Conservation (phyloP, 148 eudicot genomes). For the Limonium bicolor region DNA sequence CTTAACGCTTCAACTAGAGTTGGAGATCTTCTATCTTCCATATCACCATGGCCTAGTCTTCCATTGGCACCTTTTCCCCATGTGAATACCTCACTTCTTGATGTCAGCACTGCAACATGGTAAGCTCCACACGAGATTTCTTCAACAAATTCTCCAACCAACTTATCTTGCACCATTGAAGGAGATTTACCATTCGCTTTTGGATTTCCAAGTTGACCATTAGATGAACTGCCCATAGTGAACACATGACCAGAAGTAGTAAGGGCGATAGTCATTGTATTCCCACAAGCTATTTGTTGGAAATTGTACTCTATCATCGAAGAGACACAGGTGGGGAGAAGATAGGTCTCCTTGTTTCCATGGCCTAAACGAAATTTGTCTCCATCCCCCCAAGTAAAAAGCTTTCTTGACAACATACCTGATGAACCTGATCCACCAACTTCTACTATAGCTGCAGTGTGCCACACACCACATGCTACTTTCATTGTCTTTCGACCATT, state of each 20-base stretch:
- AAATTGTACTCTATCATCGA: conserved; percentile 54
- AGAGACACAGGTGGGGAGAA: conserved; percentile 60
- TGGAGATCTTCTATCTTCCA: conserved; percentile 54
- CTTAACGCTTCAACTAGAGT: conserved; percentile 49
- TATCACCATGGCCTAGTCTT: conserved; percentile 63
- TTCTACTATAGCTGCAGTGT: conserved; percentile 80
- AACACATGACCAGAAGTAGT: conserved; percentile 75
- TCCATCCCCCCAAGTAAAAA: conserved; percentile 90
- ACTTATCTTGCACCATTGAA: conserved; percentile 52
- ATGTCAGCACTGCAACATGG: conserved; percentile 58
- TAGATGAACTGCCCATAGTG: conserved; percentile 49
- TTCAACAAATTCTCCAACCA: conserved; percentile 66
- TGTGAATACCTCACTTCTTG: conserved; percentile 67
- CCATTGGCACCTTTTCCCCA: conserved; percentile 83
- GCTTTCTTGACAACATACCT: conserved; percentile 32
- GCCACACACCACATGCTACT: conserved; percentile 89
- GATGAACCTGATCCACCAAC: conserved; percentile 23
- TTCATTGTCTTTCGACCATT: conserved; percentile 42
- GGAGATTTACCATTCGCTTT: conserved; percentile 48
- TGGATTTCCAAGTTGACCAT: conserved; percentile 67
- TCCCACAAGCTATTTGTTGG: conserved; percentile 60
- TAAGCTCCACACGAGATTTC: conserved; percentile 58
- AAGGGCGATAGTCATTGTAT: conserved; percentile 42
- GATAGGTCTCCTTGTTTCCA: conserved; percentile 41
- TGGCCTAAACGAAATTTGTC: conserved; percentile 68